Evolutionary conservation across 1,284 basidiomycete genomes (phyloP).

Genomic region (Apiotrichum laibachii): DNA sequence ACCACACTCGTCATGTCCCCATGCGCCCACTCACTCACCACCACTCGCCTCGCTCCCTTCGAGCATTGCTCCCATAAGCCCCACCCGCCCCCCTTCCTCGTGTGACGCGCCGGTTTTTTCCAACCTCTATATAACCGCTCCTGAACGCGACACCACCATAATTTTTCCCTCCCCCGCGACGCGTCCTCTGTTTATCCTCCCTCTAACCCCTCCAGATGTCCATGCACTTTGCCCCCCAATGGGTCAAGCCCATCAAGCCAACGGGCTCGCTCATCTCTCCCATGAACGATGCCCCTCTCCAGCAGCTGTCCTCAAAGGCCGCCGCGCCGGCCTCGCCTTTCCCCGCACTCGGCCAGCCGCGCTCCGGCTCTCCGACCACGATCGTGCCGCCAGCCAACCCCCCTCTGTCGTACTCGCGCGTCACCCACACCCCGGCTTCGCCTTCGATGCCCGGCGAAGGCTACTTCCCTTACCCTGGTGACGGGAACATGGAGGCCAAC

Average conservation of each 20-base stretch:
- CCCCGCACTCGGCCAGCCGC: slow-evolving; percentile 39
- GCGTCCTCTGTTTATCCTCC: no score
- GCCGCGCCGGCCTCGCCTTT: slow-evolving; percentile 32
- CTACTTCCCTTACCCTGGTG: slow-evolving; percentile 58
- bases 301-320: slow-evolving; percentile 7
- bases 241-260: slow-evolving; percentile 51
- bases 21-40: no score
- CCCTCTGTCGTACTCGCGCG: slow-evolving; percentile 64
- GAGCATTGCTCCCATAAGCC: not conserved
- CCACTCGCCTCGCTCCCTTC: no score
- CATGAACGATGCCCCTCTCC: slow-evolving; percentile 24
- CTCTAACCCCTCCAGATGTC: slow-evolving; percentile 36
- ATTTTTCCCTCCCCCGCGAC: not conserved
- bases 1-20: no score
- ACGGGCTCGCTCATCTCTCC: slow-evolving; percentile 35
- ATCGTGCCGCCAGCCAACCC: slow-evolving; percentile 32
- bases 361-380: slow-evolving; percentile 33
- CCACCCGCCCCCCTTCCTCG: not conserved
- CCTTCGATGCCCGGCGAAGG: slow-evolving; percentile 43
- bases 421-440: slow-evolving; percentile 53
- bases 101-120: not conserved
- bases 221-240: slow-evolving; percentile 51
- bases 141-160: not conserved
- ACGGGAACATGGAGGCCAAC: slow-evolving; percentile 11
- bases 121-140: no score